Evolutionary conservation across 495 filamentous ascomycete species (phyloP), one percentile per base, ranked within the genome.

Genomic region (Penicillium alfredii): DNA sequence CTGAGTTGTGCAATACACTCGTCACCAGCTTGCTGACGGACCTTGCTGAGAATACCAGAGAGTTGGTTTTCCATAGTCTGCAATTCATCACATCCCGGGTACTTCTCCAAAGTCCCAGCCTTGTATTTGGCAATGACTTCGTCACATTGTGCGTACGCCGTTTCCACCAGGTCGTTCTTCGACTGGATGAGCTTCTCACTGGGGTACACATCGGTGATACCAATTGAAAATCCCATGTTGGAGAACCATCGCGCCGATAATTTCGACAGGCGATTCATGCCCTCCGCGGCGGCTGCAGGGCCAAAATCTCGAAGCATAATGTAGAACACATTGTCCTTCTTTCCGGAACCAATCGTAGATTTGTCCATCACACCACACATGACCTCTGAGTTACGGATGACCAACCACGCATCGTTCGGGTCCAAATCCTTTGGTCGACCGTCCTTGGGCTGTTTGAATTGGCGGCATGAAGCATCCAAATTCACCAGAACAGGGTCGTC

Each of bases 341-440:
- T 97, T 51, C 92, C 92, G 8, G 82, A 86, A 45, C 92, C 92
- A 26, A 98, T 84, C 0, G 88, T 94, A 2, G 85, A 81, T 55
- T 98, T 98, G 63, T 98, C 92, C 88, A 98, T 94, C 22, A 87
- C 78, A 49, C 92, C 92, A 52, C 92, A 96, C 88, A 98, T 96
- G 42, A 98, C 80, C 57, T 96, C 92, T 0, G 89, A 95, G 49
- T 97, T 96, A 25, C 92, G 83, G 46, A 98, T 80, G 10, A 94
- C 85, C 16, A 98, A 69, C 76, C 82, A 96, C 5, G 76, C 74
- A 60, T 98, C 92, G 45, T 94, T 83, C 3, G 73, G 71, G 47
- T 85, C 80, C 63, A 97, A 77, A 51, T 96, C 90, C 5, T 64
- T 59, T 71, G 66, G 37, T 58, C 63, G 31, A 59, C 60, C 48